Evolutionary conservation across 352 stramenopile species (phyloP), one percentile per base, ranked within the genome.

Genomic region (Saprolegnia parasitica): DNA sequence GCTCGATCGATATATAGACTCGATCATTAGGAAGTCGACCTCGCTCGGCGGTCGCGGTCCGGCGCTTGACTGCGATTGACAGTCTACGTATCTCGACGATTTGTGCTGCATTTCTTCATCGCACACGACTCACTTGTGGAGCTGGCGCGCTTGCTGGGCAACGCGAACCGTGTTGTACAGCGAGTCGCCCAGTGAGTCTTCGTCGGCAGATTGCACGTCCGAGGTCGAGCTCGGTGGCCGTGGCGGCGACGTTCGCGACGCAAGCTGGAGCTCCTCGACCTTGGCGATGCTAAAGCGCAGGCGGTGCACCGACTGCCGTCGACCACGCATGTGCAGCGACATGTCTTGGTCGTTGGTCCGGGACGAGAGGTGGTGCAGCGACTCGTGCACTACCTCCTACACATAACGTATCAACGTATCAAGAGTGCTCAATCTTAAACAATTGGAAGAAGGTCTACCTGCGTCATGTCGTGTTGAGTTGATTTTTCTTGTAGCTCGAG

Each of bases 281-380:
- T 55, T 55, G 47, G 47, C 24, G 18, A n/a, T 6, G 20, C 35
- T 56, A 35, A 4, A 23, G 13, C 42, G 60, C 3, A 67, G 15
- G 20, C 60, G 42, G 11, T 67, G n/a, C 35, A 67, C 60, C 15
- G 60, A 67, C n/a, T 40, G 0, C 21, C 60, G 10, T 67, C 60
- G 42, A 20, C 13, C 13, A 11, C 50, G 32, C 13, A 15, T 20
- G 5, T 23, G 37, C 5, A 24, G n/a, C 15, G 15, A 26, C 11
- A 20, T 60, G 23, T 26, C 47, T 56, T 32, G 11, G 40, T 16
- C 16, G 15, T 26, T n/a, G 21, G 42, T 49, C 35, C 23, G 35
- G 5, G 60, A n/a, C 24, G 20, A 13, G 21, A 67, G 37, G 21
- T 56, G 4, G 3, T 37, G 35, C 32, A 67, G 26, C 32, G 60